Evolutionary conservation across 805 yeast genomes (phyloP), one percentile per base, ranked within the genome.

Genomic region (Wickerhamomyces pijperi): DNA sequence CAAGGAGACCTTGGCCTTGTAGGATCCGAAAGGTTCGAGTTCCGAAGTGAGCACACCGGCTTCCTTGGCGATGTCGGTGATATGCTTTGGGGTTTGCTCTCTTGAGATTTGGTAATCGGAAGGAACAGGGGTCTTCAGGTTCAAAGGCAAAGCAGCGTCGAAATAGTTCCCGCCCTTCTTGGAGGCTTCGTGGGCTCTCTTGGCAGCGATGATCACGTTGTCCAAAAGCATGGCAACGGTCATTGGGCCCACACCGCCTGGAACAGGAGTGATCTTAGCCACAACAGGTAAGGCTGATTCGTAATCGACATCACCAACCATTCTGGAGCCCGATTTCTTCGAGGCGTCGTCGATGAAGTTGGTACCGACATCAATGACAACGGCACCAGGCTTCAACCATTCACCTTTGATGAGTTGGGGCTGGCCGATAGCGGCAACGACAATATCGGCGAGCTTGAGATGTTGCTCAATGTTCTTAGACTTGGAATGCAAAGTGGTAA

Each of bases 191-290:
- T 49, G 23, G 46, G 46, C 17, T 49, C 39, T 65, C 56, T 77
- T 70, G 32, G 92, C 88, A 38, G 88, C 81, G 40, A 67, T 61
- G 31, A 77, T 64, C 21, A 82, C 87, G 56, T 83, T 83, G 47
- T 76, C 76, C 58, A 81, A 73, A 41, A 83, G 65, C 76, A 79
- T 78, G 20, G 92, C 92, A 35, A 83, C 90, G 13, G 94, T 83
- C 94, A 83, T 83, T 55, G 94, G 94, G 38, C 94, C 94, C 46
- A 83, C 94, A 48, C 94, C 94, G 57, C 94, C 94, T 38, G 94
- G 94, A 42, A 83, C 94, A 9, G 94, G 94, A n/a, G 94, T 83
- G 46, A 82, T 67, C 38, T 64, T 61, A 40, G 79, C 76, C 9
- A 21, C 23, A 21, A 21, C 29, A 25, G 29, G n/a, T 25, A 21